Evolutionary conservation across 352 stramenopile genomes (phyloP), one percentile per base, ranked within the genome.

Genomic region (Pythium phragmitis): DNA sequence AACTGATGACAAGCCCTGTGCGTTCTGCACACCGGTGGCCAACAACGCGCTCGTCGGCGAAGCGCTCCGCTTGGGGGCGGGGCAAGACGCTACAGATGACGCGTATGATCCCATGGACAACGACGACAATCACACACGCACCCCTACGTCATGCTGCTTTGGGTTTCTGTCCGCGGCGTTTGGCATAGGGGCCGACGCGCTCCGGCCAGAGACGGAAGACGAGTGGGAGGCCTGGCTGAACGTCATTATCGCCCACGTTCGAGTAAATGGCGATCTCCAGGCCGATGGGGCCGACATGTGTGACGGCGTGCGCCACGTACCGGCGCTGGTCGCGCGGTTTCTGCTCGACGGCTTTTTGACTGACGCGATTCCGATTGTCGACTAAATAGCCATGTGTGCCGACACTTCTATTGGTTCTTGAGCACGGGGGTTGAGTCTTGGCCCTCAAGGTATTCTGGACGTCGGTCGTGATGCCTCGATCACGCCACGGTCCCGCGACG

Each of bases 401-500:
- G 21, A 21, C 21, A 21, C 21, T 21, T 21, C 21, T 21, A 21
- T 21, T 21, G 21, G 21, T 21, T 21, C 21, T 21, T 21, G 21
- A 21, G 21, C 21, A 21, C 21, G 21, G 21, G 21, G 21, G 21
- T 21, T 21, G 21, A 21, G 21, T 21, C 21, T 21, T 21, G 21
- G 21, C 21, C 21, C 21, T 21, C 21, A 21, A 21, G 21, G 21
- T 21, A 21, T 21, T 21, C 21, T 21, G 21, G 21, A 21, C 21
- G 21, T 13, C 8, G 36, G 13, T 21, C 21, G 34, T n/a, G 55
- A 60, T 7, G 48, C 45, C 16, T 59, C 49, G 12, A 65, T 70
- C 37, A 73, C 58, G n/a, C 70, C 64, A 34, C 62, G 59, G 13
- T 68, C 68, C 4, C 63, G 68, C 8, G 60, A 73, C 21, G 64